phyloP scores from a whole-genome alignment of 305 asterid species.

The Fraxinus sp. region DNA sequence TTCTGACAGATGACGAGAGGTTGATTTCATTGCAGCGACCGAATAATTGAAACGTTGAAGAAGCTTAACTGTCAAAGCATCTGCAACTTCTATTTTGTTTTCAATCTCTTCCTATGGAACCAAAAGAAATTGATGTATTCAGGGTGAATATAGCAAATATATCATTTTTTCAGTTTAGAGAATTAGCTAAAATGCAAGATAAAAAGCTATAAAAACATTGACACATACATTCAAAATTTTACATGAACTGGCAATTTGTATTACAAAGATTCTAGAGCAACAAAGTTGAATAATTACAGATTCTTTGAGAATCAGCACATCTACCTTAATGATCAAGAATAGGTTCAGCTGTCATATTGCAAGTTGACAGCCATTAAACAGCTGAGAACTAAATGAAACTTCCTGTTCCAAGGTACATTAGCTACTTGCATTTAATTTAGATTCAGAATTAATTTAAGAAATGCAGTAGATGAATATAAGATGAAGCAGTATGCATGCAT shows the following conservation, averaged over 20 bases:
- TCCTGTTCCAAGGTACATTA: constrained; percentile 10
- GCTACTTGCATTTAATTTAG: neutral
- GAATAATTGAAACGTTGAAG: constrained; percentile 88
- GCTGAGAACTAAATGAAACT: constrained; percentile 1
- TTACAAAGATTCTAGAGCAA: neutral
- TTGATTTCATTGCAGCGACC: constrained; percentile 76
- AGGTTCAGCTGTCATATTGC: neutral
- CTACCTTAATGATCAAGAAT: neutral
- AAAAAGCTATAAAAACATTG: constrained; percentile 20
- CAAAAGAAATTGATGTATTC: neutral
- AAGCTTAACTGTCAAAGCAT: constrained; percentile 87
- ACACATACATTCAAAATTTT: neutral
- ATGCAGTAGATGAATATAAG: neutral
- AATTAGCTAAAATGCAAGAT: constrained; percentile 15
- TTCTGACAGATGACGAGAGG: constrained; percentile 82
- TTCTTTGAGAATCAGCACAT: neutral
- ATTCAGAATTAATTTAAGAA: constrained; percentile 3
- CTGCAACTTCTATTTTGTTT: constrained; percentile 90
- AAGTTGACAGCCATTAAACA: neutral
- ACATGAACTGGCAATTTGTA: constrained; percentile 2
- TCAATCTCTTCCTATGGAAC: constrained; percentile 75
- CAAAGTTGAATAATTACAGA: constrained; percentile 13
- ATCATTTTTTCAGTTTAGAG: neutral
- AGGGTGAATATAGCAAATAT: constrained; percentile 18
- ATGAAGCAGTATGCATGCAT: constrained; percentile 12